Base-by-base conservation (phyloP, 768 basidiomycete species). In the Kwoniella heveanensis region DNA sequence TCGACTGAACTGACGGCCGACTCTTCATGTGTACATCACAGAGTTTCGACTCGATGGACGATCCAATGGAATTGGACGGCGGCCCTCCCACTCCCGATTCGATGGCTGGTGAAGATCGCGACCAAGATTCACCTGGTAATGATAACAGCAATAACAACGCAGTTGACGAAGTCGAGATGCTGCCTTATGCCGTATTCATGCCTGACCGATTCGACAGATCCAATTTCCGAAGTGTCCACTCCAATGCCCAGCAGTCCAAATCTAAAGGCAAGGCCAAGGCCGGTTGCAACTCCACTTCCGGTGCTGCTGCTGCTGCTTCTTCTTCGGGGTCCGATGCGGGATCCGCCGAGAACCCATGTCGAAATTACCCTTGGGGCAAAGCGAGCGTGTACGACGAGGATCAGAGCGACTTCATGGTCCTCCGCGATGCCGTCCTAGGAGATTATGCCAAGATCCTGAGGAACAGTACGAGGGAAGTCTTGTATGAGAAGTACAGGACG, bases 381-480 rank as follows among this genome's bases (percentile, higher is more conserved):
- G 84, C 94, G 63, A 90, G 92, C 79, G 91, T 93, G 59, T 85
- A 93, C 53, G 84, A 91, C 79, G 90, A 91, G 56, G 84, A 83
- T 27, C 92, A 95, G 68, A 92, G 90, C 70, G 93, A 96, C 80
- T 93, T 92, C 77, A 85, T 88, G 39, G 87, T 89, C 65, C 81
- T 96, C 78, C 85, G 90, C 67, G 91, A 90, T 15, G 88, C 89
- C 55, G 85, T 94, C 57, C 80, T 96, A 61, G 88, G 89, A 21
- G 91, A 89, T 39, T 90, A 92, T 80, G 83, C 92, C 79, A 91
- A 92, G 90, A 83, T 89, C 72, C 83, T 95, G 64, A 92, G 91
- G 82, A 85, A 83, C 49, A 87, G 86, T 62, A 94, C 92, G 30
- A 88, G 88, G 71, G 90, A 95, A 78, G 90, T 92, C 60, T 81